Evolutionary conservation across 768 basidiomycete species (phyloP), one percentile per base, ranked within the genome.

Genomic region (Steccherinum ochraceum): DNA sequence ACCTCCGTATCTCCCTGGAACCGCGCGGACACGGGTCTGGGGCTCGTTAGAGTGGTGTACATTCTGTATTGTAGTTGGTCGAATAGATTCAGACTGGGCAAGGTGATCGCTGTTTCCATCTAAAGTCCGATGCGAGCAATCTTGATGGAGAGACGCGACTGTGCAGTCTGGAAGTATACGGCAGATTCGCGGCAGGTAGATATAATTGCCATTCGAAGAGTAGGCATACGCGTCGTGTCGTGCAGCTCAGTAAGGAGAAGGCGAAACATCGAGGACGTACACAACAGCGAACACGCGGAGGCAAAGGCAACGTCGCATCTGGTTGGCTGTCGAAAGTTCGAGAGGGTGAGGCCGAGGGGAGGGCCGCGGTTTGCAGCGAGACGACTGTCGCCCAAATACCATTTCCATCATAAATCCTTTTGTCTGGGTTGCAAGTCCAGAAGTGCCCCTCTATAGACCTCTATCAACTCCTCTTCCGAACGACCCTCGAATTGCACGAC

Each of bases 1-100:
- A 81, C 86, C 84, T 82, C 84, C 81, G 86, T 89, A 89, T 89
- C 86, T 85, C 82, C 86, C 82, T 77, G 65, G 72, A 69, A 73
- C 74, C 74, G 69, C 66, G 52, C 65, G 57, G 59, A 59, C 59
- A 79, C 79, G 72, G 74, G 73, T 71, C 64, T 72, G 76, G 83
- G 86, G 86, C 76, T 85, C 86, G 86, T 89, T 85, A 81, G 81
- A 46, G 83, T 81, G 85, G 86, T 84, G 84, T 71, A 89, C 86
- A 89, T 85, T 69, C n/a, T n/a, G n/a, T n/a, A n/a, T n/a, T n/a
- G n/a, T n/a, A n/a, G n/a, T n/a, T n/a, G n/a, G n/a, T n/a, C n/a
- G n/a, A n/a, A n/a, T n/a, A n/a, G n/a, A n/a, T n/a, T n/a, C n/a
- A n/a, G n/a, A n/a, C n/a, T n/a, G n/a, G n/a, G n/a, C n/a, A n/a